These are phyloP conservation scores for Thuidium tamariscinum DNA, from an alignment of 225 moss, liverwort and hornwort genomes.

Conservation along the genomic window DNA sequence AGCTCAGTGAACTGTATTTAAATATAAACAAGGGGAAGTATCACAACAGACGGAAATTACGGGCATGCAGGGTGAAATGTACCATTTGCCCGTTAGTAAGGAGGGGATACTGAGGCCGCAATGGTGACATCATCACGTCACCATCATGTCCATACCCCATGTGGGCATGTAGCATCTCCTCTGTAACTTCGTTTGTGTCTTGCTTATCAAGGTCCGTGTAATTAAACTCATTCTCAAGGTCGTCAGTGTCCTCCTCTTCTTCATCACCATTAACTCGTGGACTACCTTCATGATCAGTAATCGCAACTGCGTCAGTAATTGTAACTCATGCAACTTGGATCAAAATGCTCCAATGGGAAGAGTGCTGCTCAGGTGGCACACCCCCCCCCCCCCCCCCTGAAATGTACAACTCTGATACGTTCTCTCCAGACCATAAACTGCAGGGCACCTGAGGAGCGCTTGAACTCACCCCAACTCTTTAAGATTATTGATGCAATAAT, in stretches of 20 bases:
- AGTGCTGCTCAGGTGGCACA: neutral
- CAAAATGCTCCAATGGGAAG: neutral
- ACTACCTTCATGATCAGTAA: slow-evolving; percentile 36
- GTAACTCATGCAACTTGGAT: neutral
- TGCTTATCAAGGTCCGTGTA: slow-evolving; percentile 22
- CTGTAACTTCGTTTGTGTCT: slow-evolving; percentile 27
- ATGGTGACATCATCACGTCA: slow-evolving; percentile 31
- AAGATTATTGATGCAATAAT: neutral
- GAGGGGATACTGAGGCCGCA: slow-evolving; percentile 51
- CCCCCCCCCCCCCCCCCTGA: neutral
- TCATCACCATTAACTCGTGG: slow-evolving; percentile 65
- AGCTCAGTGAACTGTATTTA: neutral
- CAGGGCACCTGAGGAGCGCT: neutral
- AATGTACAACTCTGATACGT: no score
- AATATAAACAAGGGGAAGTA: neutral
- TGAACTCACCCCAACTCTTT: neutral
- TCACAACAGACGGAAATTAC: neutral
- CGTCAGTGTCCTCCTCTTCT: slow-evolving; percentile 72
- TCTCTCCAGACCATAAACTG: neutral
- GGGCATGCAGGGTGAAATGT: neutral
- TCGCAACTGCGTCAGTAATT: neutral
- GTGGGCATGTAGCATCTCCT: slow-evolving; percentile 37
- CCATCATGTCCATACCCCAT: slow-evolving; percentile 44
- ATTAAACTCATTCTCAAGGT: slow-evolving; percentile 71
- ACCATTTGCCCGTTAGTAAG: slow-evolving; percentile 60